Evolutionary conservation across 2,329 filamentous ascomycete species (phyloP).

Genomic region (Massarina eburnea): DNA sequence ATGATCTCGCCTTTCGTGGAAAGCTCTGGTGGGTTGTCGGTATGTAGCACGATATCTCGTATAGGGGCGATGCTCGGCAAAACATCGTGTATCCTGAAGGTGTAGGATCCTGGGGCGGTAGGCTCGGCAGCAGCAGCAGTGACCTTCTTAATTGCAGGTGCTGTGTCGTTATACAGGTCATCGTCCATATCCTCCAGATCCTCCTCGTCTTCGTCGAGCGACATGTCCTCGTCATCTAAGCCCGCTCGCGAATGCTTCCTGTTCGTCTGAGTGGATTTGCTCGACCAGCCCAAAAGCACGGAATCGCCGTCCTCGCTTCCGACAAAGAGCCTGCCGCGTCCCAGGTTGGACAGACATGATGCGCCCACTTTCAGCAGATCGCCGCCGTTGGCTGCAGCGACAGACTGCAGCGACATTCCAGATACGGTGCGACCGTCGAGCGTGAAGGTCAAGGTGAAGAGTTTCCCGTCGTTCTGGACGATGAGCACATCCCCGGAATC

Average conservation of each 20-base stretch:
- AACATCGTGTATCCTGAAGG: conserved; percentile 75
- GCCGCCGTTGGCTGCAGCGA: conserved; percentile 66
- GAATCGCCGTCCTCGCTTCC: conserved; percentile 86
- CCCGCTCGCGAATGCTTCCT: conserved; percentile 67
- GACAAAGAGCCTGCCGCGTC: conserved; percentile 72
- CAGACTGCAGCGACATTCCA: conserved; percentile 71
- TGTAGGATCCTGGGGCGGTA: conserved; percentile 64
- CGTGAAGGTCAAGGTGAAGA: conserved; percentile 77
- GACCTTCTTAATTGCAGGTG: conserved; percentile 45
- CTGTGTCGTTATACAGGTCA: conserved; percentile 66
- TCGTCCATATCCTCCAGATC: conserved; percentile 58
- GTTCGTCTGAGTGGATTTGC: conserved; percentile 57
- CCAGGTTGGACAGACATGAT: conserved; percentile 70
- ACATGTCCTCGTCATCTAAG: conserved; percentile 52
- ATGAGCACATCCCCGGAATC: conserved; percentile 84
- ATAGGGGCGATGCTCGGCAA: conserved; percentile 80
- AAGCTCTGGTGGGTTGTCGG: conserved; percentile 22
- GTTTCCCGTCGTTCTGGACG: conserved; percentile 71
- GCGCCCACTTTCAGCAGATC: conserved; percentile 61
- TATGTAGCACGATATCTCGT: conserved; percentile 70
- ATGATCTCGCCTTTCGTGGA: conserved; percentile 53
- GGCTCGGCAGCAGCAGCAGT: conserved; percentile 39
- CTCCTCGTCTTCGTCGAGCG: conserved; percentile 60
- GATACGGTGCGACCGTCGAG: conserved; percentile 91
- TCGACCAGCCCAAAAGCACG: conserved; percentile 74